Evolutionary conservation across 169 alveolate species (phyloP).

Genomic region (Eimeria praecox): DNA sequence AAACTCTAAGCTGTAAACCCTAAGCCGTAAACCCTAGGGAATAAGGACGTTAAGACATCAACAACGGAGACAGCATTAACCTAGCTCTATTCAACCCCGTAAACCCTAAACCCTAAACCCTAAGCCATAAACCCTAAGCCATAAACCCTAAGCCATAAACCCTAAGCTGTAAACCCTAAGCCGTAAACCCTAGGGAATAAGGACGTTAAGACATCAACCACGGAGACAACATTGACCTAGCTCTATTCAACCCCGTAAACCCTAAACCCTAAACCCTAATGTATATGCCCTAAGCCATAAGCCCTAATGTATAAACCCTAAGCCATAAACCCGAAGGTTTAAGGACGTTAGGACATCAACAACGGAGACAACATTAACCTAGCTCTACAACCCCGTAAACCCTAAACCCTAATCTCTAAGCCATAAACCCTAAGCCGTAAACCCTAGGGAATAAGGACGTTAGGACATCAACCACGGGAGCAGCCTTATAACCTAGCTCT

Average conservation of each 20-base stretch:
- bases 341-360: conserved; percentile 45
- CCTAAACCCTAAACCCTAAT: conserved; percentile 45
- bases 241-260: conserved; percentile 26
- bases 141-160: too few species aligned
- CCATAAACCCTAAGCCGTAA: too few species aligned
- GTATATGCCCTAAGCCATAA: background rate
- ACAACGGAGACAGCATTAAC: background rate
- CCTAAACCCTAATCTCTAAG: background rate
- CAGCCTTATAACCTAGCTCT: conserved; percentile 1
- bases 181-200: too few species aligned
- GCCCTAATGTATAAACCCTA: too few species aligned
- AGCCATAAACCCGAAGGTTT: too few species aligned
- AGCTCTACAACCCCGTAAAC: conserved; percentile 19
- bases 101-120: conserved; percentile 62
- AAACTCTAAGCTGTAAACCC: too few species aligned
- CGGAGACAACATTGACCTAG: conserved; percentile 5
- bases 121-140: background rate
- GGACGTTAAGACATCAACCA: conserved; percentile 17
- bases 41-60: too few species aligned
- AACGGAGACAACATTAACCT: background rate
- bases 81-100: conserved; percentile 3
- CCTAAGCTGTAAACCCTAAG: too few species aligned
- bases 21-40: too few species aligned
- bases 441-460: too few species aligned
- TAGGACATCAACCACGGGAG: conserved; percentile 7